Conservation (phyloP, 2,329 filamentous ascomycete species). For the Sodiomyces alkalinus region DNA sequence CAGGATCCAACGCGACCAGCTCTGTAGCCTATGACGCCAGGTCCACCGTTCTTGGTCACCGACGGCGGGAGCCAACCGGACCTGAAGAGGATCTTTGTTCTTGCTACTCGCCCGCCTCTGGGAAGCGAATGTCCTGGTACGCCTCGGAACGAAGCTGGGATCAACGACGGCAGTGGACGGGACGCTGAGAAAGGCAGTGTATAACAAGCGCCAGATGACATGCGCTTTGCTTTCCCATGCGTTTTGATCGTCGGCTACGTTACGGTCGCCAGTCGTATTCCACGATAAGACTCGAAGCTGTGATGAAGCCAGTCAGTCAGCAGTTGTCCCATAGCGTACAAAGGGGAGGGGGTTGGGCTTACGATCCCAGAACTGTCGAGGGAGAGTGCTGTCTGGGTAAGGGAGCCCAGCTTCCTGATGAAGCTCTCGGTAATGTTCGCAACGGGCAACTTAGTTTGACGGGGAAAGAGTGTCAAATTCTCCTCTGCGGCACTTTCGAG, state of each 20-base stretch:
- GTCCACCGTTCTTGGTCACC: not conserved
- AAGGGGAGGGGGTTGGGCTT: not conserved
- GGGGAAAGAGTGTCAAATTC: too few species aligned
- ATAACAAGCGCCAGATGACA: slow-evolving; percentile 5
- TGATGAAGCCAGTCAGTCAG: not conserved
- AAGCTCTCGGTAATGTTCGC: too few species aligned
- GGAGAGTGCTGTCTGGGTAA: not conserved
- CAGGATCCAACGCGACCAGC: slow-evolving; percentile 7
- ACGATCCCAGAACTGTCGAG: not conserved
- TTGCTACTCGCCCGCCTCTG: too few species aligned
- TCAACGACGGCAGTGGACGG: not conserved
- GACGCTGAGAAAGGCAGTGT: slow-evolving; percentile 2
- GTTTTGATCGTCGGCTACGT: too few species aligned
- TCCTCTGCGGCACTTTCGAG: too few species aligned
- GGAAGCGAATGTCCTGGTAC: too few species aligned
- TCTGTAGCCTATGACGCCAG: slow-evolving; percentile 5
- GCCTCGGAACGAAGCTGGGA: not conserved
- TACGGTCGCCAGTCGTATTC: too few species aligned
- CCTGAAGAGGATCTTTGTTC: too few species aligned
- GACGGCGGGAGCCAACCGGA: not conserved
- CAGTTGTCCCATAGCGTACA: too few species aligned
- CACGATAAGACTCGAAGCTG: slow-evolving; percentile 3
- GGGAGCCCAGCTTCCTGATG: not conserved
- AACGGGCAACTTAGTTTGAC: too few species aligned
- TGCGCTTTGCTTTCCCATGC: slow-evolving; percentile 8